phyloP scores from a whole-genome alignment of 306 rosid genomes.

The Vicia faba region DNA sequence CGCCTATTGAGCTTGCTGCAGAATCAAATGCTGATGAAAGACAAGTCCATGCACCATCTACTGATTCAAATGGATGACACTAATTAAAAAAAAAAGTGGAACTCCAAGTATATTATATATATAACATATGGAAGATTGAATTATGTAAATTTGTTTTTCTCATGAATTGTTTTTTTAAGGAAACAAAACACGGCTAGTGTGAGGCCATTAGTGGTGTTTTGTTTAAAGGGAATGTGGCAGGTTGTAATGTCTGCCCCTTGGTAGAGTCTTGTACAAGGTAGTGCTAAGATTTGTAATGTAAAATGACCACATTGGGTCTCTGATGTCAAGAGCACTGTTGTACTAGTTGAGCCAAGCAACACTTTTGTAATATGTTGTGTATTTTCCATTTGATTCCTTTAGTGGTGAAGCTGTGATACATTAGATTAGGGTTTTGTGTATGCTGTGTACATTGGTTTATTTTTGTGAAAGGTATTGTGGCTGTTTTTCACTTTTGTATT shows the following conservation, averaged over 20 bases:
- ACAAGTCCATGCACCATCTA: slow-evolving; percentile 57
- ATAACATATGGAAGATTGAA: slow-evolving; percentile 52
- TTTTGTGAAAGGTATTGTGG: slow-evolving; percentile 63
- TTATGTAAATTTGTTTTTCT: slow-evolving; percentile 68
- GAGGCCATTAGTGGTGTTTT: slow-evolving; percentile 26
- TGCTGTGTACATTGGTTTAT: slow-evolving; percentile 59
- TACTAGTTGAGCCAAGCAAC: slow-evolving; percentile 42
- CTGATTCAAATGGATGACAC: slow-evolving; percentile 72
- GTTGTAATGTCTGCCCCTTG: slow-evolving; percentile 69
- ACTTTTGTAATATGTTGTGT: slow-evolving; percentile 53
- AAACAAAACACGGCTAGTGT: slow-evolving; percentile 37
- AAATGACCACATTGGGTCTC: slow-evolving; percentile 59
- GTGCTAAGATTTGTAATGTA: slow-evolving; percentile 53
- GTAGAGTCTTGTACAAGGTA: slow-evolving; percentile 47
- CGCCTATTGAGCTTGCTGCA: slow-evolving; percentile 66
- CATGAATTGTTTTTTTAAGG: slow-evolving; percentile 51
- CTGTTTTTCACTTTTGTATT: slow-evolving; percentile 35
- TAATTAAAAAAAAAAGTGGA: slow-evolving; percentile 29
- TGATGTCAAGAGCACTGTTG: slow-evolving; percentile 43
- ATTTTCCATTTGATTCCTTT: slow-evolving; percentile 58
- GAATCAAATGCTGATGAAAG: slow-evolving; percentile 68
- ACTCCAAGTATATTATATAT: slow-evolving; percentile 47
- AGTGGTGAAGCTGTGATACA: slow-evolving; percentile 68
- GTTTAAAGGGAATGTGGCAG: slow-evolving; percentile 60
- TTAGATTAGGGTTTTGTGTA: slow-evolving; percentile 46